Base-by-base conservation (phyloP, 768 basidiomycete species). In the Lyophyllum atratum region DNA sequence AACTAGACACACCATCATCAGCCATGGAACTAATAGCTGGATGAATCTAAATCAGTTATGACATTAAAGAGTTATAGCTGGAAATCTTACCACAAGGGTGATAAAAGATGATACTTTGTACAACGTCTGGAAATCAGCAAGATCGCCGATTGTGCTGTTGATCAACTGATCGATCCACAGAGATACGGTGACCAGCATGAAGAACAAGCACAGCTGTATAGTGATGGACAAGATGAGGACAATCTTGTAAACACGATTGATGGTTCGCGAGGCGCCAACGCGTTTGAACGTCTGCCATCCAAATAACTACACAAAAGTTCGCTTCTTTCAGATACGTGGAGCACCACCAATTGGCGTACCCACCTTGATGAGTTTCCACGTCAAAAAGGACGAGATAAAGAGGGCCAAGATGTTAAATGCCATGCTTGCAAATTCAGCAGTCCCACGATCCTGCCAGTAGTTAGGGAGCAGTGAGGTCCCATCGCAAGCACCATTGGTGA, bases 221-320 rank as follows among this genome's bases (percentile, higher is more conserved):
- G 81, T 77, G 62, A 89, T 89, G 6, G 88, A 90, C 54, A 92
- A 72, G 15, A 79, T 74, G 39, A 92, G 78, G 54, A 91, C 85
- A 46, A 85, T 73, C 69, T 85, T 89, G 77, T 93, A 93, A 58
- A 89, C 70, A 33, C 85, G 81, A 69, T 88, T 89, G 72, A 93
- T 90, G 11, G 77, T 78, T 62, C 83, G 72, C 6, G 86, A 89
- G 11, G 91, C 90, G 34, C 91, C 90, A 50, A 92, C 84, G 55
- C 90, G 87, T 70, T 91, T 91, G 80, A 92, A 93, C 0, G 90
- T 93, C 70, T 90, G 89, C 90, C 90, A 93, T 43, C 91, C 89
- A 68, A 90, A 93, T 15, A 79, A 65, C 88, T 90, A 52, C 4
- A 22, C n/a, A 29, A 46, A 17, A 39, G 22, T 37, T 39, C n/a